These are phyloP conservation scores for Trametes sanguinea DNA, from an alignment of 768 basidiomycete genomes.

Conservation along the genomic window DNA sequence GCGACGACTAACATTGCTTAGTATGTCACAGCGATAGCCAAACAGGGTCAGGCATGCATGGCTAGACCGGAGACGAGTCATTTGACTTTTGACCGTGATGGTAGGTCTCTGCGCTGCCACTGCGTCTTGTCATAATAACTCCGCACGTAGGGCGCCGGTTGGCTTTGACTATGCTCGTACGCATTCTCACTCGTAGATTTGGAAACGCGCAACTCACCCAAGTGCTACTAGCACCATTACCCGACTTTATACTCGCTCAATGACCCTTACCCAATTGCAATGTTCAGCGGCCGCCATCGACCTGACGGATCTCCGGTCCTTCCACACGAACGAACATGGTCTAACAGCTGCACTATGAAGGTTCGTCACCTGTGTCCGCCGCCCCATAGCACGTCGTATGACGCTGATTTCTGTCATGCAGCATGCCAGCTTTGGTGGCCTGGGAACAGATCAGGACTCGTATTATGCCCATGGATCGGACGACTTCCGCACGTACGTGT, in stretches of 20 bases:
- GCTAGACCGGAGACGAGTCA: conserved; percentile 72
- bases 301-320: conserved; percentile 57
- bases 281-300: conserved; percentile 58
- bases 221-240: conserved; percentile 52
- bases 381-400: background rate
- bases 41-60: conserved; percentile 36
- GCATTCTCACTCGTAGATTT: conserved; percentile 23
- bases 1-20: conserved; percentile 24
- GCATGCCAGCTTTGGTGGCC: conserved; percentile 78
- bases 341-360: conserved; percentile 80
- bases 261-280: conserved; percentile 70
- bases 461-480: conserved; percentile 81
- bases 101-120: conserved; percentile 37
- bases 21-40: conserved; percentile 52
- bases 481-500: conserved; percentile 78
- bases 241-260: conserved; percentile 71
- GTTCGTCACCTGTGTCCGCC: conserved; percentile 35
- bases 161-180: conserved; percentile 67
- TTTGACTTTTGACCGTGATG: conserved; percentile 66
- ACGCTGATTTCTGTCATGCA: conserved; percentile 28
- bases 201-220: conserved; percentile 1
- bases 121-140: background rate
- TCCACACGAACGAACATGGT: conserved; percentile 54
- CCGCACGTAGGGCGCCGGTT: conserved; percentile 54
- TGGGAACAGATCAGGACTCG: conserved; percentile 50